A percentile compares a stretch with the other conserved stretches of the same genome.
These are phyloP conservation scores for Asterophora lycoperdoides DNA, from an alignment of 768 basidiomycete species.

Conservation along the genomic window DNA sequence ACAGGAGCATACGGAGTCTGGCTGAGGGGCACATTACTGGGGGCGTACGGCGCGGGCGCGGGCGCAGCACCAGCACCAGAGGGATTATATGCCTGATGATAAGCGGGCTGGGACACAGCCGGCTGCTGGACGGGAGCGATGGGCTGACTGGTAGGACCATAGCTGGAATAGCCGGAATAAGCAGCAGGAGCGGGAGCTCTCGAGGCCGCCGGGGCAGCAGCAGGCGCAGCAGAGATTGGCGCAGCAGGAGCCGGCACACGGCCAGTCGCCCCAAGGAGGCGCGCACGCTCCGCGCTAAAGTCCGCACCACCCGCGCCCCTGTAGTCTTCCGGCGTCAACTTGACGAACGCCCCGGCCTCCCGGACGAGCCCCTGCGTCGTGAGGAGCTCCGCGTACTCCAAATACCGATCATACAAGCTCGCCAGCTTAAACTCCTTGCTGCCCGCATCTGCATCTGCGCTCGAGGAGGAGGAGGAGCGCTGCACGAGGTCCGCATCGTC, in stretches of 20 bases:
- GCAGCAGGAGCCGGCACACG: constrained; percentile 13
- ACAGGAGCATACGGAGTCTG: constrained; percentile 30
- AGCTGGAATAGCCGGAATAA: constrained; percentile 21
- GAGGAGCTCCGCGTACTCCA: constrained; percentile 92
- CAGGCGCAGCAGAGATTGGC: constrained; percentile 17
- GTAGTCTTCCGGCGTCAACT: constrained; percentile 76
- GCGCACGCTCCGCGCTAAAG: constrained; percentile 34
- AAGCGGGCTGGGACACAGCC: constrained; percentile 10
- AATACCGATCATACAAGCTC: constrained; percentile 85
- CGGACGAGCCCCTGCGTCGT: constrained; percentile 86
- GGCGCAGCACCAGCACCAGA: too few species aligned
- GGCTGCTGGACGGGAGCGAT: constrained; percentile 16
- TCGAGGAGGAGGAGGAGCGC: too few species aligned
- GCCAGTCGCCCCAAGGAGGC: constrained; percentile 33
- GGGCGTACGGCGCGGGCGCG: constrained; percentile 17
- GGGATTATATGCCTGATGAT: constrained; percentile 12
- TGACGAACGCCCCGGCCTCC: constrained; percentile 76
- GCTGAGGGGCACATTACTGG: constrained; percentile 21
- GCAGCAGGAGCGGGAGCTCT: constrained; percentile 18
- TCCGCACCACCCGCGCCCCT: constrained; percentile 49
- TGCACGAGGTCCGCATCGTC: constrained; percentile 64
- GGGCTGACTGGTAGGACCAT: constrained; percentile 16
- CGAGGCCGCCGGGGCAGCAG: constrained; percentile 15
- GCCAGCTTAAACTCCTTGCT: constrained; percentile 78
- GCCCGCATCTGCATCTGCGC: constrained; percentile 35